phyloP scores from a whole-genome alignment of 1,284 basidiomycete species.

The Cerioporus squamosus region DNA sequence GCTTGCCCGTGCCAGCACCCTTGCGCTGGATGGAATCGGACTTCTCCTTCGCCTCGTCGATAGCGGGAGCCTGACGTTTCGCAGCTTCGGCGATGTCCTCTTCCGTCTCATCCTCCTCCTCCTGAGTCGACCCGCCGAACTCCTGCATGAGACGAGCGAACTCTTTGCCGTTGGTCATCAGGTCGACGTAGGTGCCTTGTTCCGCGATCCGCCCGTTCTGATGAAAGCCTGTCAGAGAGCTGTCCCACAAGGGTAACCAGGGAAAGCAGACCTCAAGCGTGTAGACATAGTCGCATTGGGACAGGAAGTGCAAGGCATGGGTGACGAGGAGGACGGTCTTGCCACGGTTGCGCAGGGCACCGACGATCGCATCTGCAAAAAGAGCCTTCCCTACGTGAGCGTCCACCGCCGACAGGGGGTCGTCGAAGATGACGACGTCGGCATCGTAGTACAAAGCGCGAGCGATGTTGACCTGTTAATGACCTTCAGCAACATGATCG shows the following conservation, averaged over 20 bases:
- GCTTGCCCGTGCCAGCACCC: conserved; percentile 62
- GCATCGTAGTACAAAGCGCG: conserved; percentile 75
- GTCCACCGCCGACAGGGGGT: conserved; percentile 77
- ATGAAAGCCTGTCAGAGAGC: too few relatives aligned
- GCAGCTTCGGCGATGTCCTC: conserved; percentile 35
- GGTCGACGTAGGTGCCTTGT: conserved; percentile 64
- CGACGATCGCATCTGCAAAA: conserved; percentile 69
- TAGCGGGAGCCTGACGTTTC: conserved; percentile 25
- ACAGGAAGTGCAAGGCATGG: conserved; percentile 75
- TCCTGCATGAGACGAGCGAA: conserved; percentile 68
- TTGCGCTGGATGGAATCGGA: conserved; percentile 41
- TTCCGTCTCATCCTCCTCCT: conserved; percentile 46
- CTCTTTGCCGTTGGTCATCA: conserved; percentile 56
- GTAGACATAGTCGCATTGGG: conserved; percentile 70
- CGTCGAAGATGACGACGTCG: conserved; percentile 74
- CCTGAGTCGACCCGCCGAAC: conserved; percentile 58
- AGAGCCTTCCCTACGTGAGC: conserved; percentile 74
- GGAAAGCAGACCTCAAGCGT: conserved; percentile 34
- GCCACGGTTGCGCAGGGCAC: conserved; percentile 53
- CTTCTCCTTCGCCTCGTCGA: conserved; percentile 47
- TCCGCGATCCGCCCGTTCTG: conserved; percentile 63
- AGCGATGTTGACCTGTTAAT: conserved; percentile 68
- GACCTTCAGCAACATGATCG: neutral
- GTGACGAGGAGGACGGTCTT: conserved; percentile 76
- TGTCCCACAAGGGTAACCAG: too few relatives aligned